Percentiles rank a stretch among this genome's conserved stretches.
Evolutionary conservation across 129 eudicot species (phyloP).

Genomic region (Arctium minus): DNA sequence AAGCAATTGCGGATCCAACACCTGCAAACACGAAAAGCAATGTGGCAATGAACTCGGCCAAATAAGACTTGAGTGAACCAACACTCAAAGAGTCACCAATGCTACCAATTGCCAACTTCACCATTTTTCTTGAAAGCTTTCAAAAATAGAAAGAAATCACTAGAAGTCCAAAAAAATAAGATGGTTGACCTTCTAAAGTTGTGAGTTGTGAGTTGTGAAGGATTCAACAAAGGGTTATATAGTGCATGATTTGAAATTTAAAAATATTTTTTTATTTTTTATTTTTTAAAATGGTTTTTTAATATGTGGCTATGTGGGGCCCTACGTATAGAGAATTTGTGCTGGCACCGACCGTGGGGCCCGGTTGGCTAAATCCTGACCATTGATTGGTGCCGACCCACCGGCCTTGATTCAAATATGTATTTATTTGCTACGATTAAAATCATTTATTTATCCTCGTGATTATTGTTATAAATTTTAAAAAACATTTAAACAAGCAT

Average conservation of each 20-base stretch:
- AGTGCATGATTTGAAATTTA: slow-evolving; percentile 7
- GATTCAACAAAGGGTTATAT: slow-evolving; percentile 30
- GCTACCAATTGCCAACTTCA: slow-evolving; percentile 46
- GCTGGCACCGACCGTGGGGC: slow-evolving; percentile 44
- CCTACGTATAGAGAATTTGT: slow-evolving; percentile 20
- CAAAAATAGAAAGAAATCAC: neutral
- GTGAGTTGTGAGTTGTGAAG: slow-evolving; percentile 23
- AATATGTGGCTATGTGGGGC: slow-evolving; percentile 13
- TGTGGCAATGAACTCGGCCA: slow-evolving; percentile 59
- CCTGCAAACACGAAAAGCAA: slow-evolving; percentile 56
- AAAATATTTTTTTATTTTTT: neutral
- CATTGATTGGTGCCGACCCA: slow-evolving; percentile 36
- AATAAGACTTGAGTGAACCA: slow-evolving; percentile 33
- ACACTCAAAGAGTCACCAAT: slow-evolving; percentile 48
- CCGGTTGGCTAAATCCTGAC: slow-evolving; percentile 13
- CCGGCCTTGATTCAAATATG: slow-evolving; percentile 36
- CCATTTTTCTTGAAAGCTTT: slow-evolving; percentile 26
- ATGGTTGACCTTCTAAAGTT: slow-evolving; percentile 11
- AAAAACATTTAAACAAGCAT: neutral
- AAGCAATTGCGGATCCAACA: slow-evolving; percentile 51
- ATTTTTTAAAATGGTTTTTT: neutral
- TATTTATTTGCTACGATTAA: neutral
- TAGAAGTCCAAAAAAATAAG: neutral
- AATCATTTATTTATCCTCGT: neutral
- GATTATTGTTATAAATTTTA: neutral